These are phyloP conservation scores for Cladophialophora carrionii DNA, from an alignment of 2,329 filamentous ascomycete species.

Conservation along the genomic window DNA sequence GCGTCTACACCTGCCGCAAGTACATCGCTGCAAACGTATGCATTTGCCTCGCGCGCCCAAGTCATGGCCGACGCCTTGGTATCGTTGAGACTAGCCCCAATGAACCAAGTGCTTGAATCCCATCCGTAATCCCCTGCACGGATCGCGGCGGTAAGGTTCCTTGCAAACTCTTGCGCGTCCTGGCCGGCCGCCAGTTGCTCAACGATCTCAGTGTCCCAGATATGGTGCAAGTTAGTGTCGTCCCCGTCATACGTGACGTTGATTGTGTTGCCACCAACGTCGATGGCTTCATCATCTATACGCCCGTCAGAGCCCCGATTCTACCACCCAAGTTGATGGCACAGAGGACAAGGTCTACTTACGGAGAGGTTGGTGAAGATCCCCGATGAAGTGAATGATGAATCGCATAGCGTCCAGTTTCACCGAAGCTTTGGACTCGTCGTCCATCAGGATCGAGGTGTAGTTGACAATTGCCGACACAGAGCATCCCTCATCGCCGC, in stretches of 20 bases:
- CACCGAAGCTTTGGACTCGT: slow-evolving; percentile 39
- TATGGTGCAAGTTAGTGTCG: slow-evolving; percentile 67
- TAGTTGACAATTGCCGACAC: slow-evolving; percentile 59
- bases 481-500: slow-evolving; percentile 54
- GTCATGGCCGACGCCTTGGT: slow-evolving; percentile 51
- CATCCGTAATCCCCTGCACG: slow-evolving; percentile 47
- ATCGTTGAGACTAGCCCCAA: slow-evolving; percentile 21
- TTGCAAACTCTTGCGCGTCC: slow-evolving; percentile 60
- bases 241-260: slow-evolving; percentile 64
- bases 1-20: slow-evolving; percentile 63
- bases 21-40: slow-evolving; percentile 65
- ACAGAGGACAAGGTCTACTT: not conserved
- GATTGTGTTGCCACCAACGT: slow-evolving; percentile 69
- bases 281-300: slow-evolving; percentile 58
- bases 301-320: not conserved
- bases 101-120: slow-evolving; percentile 21
- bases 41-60: slow-evolving; percentile 63
- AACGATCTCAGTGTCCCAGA: slow-evolving; percentile 70
- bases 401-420: slow-evolving; percentile 50
- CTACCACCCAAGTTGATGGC: not conserved
- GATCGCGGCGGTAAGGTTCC: slow-evolving; percentile 50
- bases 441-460: slow-evolving; percentile 46
- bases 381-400: slow-evolving; percentile 64
- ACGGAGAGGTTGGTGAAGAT: slow-evolving; percentile 72
- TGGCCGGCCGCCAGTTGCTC: slow-evolving; percentile 33